Conservation (phyloP, 208 protist genomes). For the Blechomonas ayalai region DNA sequence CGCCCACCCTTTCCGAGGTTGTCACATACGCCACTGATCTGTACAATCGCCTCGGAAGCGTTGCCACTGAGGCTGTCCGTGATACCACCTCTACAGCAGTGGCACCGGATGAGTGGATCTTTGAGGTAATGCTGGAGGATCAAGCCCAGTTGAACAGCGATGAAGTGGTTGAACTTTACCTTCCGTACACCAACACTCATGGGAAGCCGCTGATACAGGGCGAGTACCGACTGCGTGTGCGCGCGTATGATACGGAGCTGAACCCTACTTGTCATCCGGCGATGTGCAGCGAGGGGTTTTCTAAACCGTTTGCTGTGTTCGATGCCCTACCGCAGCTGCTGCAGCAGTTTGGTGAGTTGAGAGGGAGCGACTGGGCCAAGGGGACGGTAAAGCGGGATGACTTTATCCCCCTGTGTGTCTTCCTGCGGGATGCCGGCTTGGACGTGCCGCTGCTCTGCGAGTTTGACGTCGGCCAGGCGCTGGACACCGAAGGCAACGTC, state of each 20-base stretch:
- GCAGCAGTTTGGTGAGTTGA: constrained; percentile 33
- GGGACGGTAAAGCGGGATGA: constrained; percentile 7
- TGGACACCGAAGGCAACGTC: constrained; percentile 48
- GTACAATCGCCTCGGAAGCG: constrained; percentile 32
- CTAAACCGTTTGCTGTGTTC: constrained; percentile 48
- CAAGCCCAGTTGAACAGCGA: constrained; percentile 39
- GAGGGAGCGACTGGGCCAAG: neutral
- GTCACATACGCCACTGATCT: constrained; percentile 32
- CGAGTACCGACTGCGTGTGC: constrained; percentile 72
- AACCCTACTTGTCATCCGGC: constrained; percentile 20
- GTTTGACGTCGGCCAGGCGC: constrained; percentile 67
- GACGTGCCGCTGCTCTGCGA: constrained; percentile 67
- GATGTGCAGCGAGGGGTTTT: constrained; percentile 43
- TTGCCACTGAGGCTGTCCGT: neutral
- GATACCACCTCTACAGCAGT: neutral
- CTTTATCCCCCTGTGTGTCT: constrained; percentile 59
- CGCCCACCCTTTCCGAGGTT: constrained; percentile 49
- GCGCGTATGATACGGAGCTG: constrained; percentile 34
- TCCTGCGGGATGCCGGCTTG: constrained; percentile 63
- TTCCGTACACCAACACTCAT: constrained; percentile 49
- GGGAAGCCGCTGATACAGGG: constrained; percentile 41
- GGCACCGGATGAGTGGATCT: constrained; percentile 52
- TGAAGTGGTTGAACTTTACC: constrained; percentile 40
- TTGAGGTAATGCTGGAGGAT: constrained; percentile 82
- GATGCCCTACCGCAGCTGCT: constrained; percentile 67